phyloP scores from a whole-genome alignment of 805 yeast genomes.

The Allodekkera sacchari region DNA sequence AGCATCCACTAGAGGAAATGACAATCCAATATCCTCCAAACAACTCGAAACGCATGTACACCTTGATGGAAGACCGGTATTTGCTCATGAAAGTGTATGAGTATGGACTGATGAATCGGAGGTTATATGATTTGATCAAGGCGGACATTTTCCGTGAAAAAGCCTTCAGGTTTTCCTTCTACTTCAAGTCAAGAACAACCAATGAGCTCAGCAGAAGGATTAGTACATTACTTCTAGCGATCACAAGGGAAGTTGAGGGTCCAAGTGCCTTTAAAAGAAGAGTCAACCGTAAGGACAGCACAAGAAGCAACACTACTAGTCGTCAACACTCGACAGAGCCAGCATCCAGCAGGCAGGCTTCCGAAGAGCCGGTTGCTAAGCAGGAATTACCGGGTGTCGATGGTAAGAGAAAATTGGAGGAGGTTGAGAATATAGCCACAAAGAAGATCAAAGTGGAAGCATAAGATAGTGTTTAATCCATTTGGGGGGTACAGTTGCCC shows the following conservation, averaged over 20 bases:
- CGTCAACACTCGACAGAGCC: conserved; percentile 8
- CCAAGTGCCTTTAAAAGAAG: conserved; percentile 47
- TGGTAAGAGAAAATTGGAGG: conserved; percentile 1
- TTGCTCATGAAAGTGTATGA: conserved; percentile 53
- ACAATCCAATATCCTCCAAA: conserved; percentile 73
- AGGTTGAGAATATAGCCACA: not conserved
- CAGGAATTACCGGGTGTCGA: too few species aligned
- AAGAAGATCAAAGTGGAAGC: conserved; percentile 4
- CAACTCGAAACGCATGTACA: conserved; percentile 66
- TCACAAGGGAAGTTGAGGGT: conserved; percentile 63
- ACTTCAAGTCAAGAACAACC: conserved; percentile 58
- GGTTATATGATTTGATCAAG: conserved; percentile 55
- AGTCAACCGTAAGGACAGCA: conserved; percentile 13
- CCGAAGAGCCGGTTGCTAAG: not conserved
- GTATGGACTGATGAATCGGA: conserved; percentile 53
- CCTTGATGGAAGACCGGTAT: conserved; percentile 63
- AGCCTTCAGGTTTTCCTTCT: conserved; percentile 67
- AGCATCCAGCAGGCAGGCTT: not conserved
- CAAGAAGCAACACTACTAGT: conserved; percentile 8
- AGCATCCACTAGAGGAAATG: conserved; percentile 57
- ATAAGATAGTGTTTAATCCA: too few species aligned
- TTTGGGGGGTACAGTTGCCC: too few species aligned
- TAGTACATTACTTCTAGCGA: conserved; percentile 56
- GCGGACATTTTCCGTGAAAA: conserved; percentile 54
- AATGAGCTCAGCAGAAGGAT: conserved; percentile 67